Evolutionary conservation across 1,139 yeast species (phyloP).

Genomic region (Yamadazyma mexicana): DNA sequence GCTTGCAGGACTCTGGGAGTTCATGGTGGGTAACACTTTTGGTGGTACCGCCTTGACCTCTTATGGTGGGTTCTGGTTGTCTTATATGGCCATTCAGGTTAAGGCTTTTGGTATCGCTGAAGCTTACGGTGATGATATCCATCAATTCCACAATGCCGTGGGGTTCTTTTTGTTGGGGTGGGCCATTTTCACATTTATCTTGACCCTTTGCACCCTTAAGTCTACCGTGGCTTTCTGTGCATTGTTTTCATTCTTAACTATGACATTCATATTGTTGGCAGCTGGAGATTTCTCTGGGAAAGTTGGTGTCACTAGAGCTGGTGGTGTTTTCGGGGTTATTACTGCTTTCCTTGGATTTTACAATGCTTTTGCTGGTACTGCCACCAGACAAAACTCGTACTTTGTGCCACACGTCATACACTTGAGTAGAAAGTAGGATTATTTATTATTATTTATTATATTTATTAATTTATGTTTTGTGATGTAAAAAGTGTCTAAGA

Average conservation of each 20-base stretch:
- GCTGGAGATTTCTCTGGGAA: conserved; percentile 40
- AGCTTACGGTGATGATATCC: conserved; percentile 49
- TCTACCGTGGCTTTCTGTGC: conserved; percentile 42
- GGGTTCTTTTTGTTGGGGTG: conserved; percentile 47
- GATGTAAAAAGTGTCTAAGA: not conserved
- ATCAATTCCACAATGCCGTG: conserved; percentile 32
- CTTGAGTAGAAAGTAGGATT: conserved; percentile 15
- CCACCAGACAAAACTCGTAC: conserved; percentile 30
- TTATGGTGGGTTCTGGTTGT: conserved; percentile 46
- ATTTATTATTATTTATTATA: conserved; percentile 3
- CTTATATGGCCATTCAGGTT: conserved; percentile 37
- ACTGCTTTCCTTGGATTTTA: conserved; percentile 45
- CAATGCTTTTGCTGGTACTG: conserved; percentile 36
- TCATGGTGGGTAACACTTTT: conserved; percentile 39
- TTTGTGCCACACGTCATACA: conserved; percentile 24
- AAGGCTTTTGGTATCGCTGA: conserved; percentile 52
- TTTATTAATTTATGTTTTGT: conserved; percentile 4
- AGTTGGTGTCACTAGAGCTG: conserved; percentile 32
- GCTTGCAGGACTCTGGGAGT: conserved; percentile 55
- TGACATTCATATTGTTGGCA: conserved; percentile 44
- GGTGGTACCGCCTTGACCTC: conserved; percentile 43
- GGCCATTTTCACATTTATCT: conserved; percentile 44
- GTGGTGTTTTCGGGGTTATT: conserved; percentile 46
- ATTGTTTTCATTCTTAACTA: conserved; percentile 35
- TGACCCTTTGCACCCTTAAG: conserved; percentile 40